A percentile compares a stretch with the other conserved stretches of the same genome.
Conservation (phyloP, 2,329 filamentous ascomycete genomes). For the Fusarium sp. region DNA sequence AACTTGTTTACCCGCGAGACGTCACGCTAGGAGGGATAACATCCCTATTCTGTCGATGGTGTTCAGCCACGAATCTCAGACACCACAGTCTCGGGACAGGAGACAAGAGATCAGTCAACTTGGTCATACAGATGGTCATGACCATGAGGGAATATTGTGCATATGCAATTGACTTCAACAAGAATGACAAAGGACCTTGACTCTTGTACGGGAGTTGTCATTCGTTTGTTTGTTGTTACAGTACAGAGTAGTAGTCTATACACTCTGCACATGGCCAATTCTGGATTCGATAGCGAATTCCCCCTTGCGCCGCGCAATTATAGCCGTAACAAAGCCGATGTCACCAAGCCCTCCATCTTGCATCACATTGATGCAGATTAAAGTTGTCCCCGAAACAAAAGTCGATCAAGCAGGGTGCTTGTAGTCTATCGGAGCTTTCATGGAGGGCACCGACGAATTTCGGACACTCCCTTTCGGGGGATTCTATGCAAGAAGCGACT, state of each 20-base stretch:
- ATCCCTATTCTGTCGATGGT: slow-evolving; percentile 20
- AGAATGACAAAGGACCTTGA: neutral
- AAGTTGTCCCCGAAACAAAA: slow-evolving; percentile 12
- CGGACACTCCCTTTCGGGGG: slow-evolving; percentile 37
- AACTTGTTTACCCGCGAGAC: slow-evolving; percentile 14
- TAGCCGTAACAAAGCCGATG: slow-evolving; percentile 10
- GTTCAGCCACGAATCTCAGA: slow-evolving; percentile 23
- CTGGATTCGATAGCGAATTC: neutral
- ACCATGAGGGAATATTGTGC: slow-evolving; percentile 9
- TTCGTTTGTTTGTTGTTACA: slow-evolving; percentile 6
- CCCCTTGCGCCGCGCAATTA: slow-evolving; percentile 38
- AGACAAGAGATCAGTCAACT: slow-evolving; percentile 1
- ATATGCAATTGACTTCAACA: slow-evolving; percentile 11
- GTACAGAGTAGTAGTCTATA: neutral
- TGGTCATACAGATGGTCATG: neutral
- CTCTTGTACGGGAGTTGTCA: neutral
- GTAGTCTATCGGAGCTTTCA: neutral
- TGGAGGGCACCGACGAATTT: slow-evolving; percentile 35
- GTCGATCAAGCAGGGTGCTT: neutral
- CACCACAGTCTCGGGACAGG: slow-evolving; percentile 11
- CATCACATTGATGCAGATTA: slow-evolving; percentile 33
- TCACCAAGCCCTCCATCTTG: slow-evolving; percentile 32
- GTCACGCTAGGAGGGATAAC: slow-evolving; percentile 12
- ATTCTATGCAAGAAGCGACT: slow-evolving; percentile 1
- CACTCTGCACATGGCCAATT: slow-evolving; percentile 15